phyloP scores from a whole-genome alignment of 192 early-diverging fungal species.

The Lunasporangiospora selenospora region DNA sequence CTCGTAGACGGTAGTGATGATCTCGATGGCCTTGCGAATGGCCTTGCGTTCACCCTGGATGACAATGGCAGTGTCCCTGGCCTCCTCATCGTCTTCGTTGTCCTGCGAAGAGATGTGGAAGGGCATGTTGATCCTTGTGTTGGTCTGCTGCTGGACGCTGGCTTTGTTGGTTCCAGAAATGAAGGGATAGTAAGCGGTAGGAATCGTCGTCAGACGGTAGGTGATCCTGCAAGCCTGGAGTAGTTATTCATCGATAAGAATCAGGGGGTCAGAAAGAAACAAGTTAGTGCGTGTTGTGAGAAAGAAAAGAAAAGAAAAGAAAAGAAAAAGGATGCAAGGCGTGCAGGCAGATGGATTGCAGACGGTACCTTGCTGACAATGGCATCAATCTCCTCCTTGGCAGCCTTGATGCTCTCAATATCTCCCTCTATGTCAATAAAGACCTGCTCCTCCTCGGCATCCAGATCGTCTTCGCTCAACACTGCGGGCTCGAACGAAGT shows the following conservation, averaged over 20 bases:
- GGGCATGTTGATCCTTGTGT: conserved; percentile 83
- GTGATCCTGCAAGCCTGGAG: conserved; percentile 52
- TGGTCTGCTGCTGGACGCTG: conserved; percentile 63
- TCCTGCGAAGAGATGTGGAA: conserved; percentile 55
- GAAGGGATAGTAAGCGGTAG: conserved; percentile 81
- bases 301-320: conserved; percentile 10
- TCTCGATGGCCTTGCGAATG: conserved; percentile 68
- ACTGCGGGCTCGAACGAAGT: conserved; percentile 41
- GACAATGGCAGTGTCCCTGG: conserved; percentile 60
- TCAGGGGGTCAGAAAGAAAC: too few species aligned
- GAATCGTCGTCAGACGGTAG: conserved; percentile 70
- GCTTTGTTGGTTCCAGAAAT: conserved; percentile 79
- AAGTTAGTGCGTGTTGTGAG: too few species aligned
- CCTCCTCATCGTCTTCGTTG: conserved; percentile 44
- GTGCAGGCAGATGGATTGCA: too few species aligned
- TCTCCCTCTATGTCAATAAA: conserved; percentile 85
- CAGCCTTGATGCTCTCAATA: conserved; percentile 78
- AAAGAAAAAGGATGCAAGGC: too few species aligned
- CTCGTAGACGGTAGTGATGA: conserved; percentile 62
- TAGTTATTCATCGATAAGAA: too few species aligned
- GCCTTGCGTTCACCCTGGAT: conserved; percentile 82
- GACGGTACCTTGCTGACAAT: conserved; percentile 73
- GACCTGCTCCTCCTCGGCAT: conserved; percentile 71
- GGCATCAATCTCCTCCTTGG: conserved; percentile 84
- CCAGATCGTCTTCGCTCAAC: conserved; percentile 51